Evolutionary conservation across 1,284 basidiomycete species (phyloP), one percentile per base, ranked within the genome.

Genomic region (Phaffia rhodozyma): DNA sequence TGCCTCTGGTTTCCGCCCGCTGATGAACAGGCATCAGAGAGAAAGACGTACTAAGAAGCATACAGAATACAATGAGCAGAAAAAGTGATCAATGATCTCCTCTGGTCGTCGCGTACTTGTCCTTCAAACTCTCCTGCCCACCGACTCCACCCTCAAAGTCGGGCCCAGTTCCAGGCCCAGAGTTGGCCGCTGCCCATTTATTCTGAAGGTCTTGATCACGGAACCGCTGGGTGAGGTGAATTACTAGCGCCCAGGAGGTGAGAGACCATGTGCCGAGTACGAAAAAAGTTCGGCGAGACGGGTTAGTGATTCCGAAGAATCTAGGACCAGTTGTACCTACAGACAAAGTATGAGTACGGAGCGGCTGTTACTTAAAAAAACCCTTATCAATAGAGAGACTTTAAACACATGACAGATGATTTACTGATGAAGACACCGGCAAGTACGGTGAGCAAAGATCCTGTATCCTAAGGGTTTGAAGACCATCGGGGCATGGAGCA

Each of bases 61-160:
- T 43, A 43, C 38, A 16, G 13, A 43, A 43, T 43, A 2, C 38
- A 7, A 43, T 11, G 13, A 43, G 16, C 5, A 43, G 13, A 43
- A 16, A 16, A 16, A 53, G 18, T 20, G 9, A 25, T 53, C 32
- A 71, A 43, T 71, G 70, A 51, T 71, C 71, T 23, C 70, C 71
- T 51, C 69, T 63, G 48, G 71, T 71, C 51, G 68, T 71, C 23
- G 69, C 66, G 25, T 70, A 72, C 65, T 67, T 67, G 62, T 73
- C 71, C 48, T 61, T 61, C 21, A 72, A 49, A 23, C 30, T 47
- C 60, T 73, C 72, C 30, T 68, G 60, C 7, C 71, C 71, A 9
- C 62, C 67, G 0, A 65, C 61, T 2, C 71, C 72, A 13, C 65
- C 50, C 53, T 73, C 71, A 9, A 43, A 58, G 1, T 52, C 47